A percentile compares a stretch with the other conserved stretches of the same genome.
Conservation (phyloP, 495 filamentous ascomycete species). For the Penicilliopsis zonata region DNA sequence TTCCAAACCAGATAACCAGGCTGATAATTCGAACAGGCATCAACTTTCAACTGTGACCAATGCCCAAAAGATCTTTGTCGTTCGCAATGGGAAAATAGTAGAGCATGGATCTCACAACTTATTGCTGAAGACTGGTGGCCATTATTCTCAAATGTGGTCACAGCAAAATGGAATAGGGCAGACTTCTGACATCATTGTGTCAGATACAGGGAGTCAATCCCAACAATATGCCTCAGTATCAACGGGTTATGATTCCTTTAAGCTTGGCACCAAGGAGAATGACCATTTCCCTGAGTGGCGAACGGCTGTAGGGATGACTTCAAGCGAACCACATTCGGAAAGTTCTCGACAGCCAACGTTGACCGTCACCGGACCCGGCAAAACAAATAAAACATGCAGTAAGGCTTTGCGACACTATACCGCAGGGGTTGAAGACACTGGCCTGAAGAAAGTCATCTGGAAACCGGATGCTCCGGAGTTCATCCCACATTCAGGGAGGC, state of each 20-base stretch:
- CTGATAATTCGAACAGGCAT: constrained; percentile 42
- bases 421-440: neutral
- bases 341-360: neutral
- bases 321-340: neutral
- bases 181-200: constrained; percentile 12
- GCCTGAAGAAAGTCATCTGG: constrained; percentile 5
- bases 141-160: constrained; percentile 10
- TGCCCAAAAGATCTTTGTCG: constrained; percentile 81
- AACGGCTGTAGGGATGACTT: no score
- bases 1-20: no score
- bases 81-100: constrained; percentile 60
- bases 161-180: constrained; percentile 4
- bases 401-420: neutral
- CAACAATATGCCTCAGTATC: constrained; percentile 1
- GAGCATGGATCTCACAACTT: constrained; percentile 60
- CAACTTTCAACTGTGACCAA: constrained; percentile 71
- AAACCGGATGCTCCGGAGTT: constrained; percentile 42
- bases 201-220: neutral
- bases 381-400: neutral
- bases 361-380: neutral
- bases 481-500: constrained; percentile 60
- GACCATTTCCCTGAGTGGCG: no score
- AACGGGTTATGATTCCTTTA: no score
- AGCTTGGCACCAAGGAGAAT: neutral
- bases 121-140: neutral